Conservation (phyloP, 2,329 filamentous ascomycete genomes). For the Blumeria graminis region DNA sequence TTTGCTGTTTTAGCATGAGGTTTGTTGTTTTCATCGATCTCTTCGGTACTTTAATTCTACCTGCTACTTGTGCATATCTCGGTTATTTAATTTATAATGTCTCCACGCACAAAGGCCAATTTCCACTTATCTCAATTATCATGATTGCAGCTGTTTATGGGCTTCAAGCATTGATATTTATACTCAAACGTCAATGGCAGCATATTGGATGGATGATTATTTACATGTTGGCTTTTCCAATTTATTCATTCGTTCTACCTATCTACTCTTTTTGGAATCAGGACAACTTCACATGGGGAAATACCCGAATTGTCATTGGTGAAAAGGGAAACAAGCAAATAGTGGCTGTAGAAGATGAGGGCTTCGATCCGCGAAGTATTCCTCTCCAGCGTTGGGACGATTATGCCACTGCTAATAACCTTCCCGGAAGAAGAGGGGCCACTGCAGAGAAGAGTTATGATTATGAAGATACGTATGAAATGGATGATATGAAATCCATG, state of each 20-base stretch:
- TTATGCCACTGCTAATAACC: constrained; percentile 64
- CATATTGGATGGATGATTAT: constrained; percentile 99
- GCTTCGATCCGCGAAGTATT: constrained; percentile 77
- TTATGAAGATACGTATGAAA: constrained; percentile 67
- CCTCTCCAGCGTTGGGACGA: constrained; percentile 95
- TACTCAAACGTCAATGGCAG: constrained; percentile 93
- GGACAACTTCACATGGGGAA: constrained; percentile 97
- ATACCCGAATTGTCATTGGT: constrained; percentile 87
- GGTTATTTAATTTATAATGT: constrained; percentile 69
- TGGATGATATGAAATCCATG: constrained; percentile 93
- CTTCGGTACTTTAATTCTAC: constrained; percentile 74
- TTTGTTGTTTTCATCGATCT: constrained; percentile 92
- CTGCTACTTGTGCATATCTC: constrained; percentile 68
- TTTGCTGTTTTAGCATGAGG: constrained; percentile 97
- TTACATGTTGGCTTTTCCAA: constrained; percentile 82
- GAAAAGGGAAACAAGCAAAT: constrained; percentile 80
- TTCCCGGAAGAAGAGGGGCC: constrained; percentile 70
- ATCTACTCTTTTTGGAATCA: constrained; percentile 99
- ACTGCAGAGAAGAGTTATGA: constrained; percentile 39
- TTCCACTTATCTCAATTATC: constrained; percentile 68
- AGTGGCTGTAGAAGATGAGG: constrained; percentile 64
- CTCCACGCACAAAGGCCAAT: constrained; percentile 41
- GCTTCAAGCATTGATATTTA: constrained; percentile 87
- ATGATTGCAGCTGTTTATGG: constrained; percentile 86
- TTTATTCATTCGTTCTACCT: constrained; percentile 77